Evolutionary conservation across 2,329 filamentous ascomycete species (phyloP).

Genomic region (Aspergillus sp.): DNA sequence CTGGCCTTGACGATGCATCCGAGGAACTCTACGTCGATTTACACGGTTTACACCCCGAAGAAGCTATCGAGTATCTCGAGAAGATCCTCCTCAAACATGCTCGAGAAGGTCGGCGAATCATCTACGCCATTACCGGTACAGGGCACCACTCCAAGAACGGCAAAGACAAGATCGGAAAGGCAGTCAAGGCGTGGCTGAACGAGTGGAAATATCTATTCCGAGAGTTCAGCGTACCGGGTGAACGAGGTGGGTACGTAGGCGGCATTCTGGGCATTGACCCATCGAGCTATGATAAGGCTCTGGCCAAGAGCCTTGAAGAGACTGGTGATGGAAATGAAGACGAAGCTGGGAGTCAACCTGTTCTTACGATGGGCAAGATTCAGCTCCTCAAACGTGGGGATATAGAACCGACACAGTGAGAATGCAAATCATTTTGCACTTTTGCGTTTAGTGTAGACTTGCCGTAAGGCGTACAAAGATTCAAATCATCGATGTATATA

Average conservation of each 20-base stretch:
- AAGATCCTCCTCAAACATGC: slow-evolving; percentile 81
- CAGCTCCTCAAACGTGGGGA: slow-evolving; percentile 48
- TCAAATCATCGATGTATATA: too few species aligned
- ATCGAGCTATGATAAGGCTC: slow-evolving; percentile 54
- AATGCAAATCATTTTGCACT: slow-evolving; percentile 6
- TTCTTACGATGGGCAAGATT: slow-evolving; percentile 44
- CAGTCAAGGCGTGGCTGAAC: slow-evolving; percentile 84
- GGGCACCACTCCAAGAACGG: slow-evolving; percentile 98
- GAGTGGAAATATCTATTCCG: slow-evolving; percentile 96
- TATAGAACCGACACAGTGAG: slow-evolving; percentile 27
- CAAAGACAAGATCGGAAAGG: slow-evolving; percentile 97
- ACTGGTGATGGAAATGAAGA: slow-evolving; percentile 25
- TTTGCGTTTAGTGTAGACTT: not conserved
- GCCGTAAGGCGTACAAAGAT: too few species aligned
- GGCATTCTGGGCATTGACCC: slow-evolving; percentile 66
- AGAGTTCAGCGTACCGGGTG: slow-evolving; percentile 95
- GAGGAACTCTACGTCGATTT: slow-evolving; percentile 91
- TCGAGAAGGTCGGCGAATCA: slow-evolving; percentile 65
- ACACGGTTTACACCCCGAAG: slow-evolving; percentile 97
- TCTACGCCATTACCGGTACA: slow-evolving; percentile 96
- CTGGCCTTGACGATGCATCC: slow-evolving; percentile 43
- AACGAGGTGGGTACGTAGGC: slow-evolving; percentile 73
- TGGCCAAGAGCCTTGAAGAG: slow-evolving; percentile 27
- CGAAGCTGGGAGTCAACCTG: slow-evolving; percentile 25
- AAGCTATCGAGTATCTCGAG: slow-evolving; percentile 92